Evolutionary conservation across 345 rosid genomes (phyloP), one percentile per base, ranked within the genome.

Genomic region (Acer campestre): DNA sequence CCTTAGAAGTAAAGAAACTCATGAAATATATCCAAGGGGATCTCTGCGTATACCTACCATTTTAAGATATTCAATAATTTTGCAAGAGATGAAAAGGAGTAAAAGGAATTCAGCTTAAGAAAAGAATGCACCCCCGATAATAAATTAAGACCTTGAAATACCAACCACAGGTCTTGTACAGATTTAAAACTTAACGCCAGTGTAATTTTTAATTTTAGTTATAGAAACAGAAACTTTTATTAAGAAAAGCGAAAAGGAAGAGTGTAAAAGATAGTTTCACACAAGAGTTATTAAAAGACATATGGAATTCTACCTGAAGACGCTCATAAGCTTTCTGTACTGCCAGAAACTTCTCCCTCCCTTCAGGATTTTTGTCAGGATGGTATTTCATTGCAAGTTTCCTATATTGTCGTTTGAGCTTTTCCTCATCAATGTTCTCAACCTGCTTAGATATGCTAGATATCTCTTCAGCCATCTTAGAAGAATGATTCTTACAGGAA

Each of bases 331-430:
- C 99, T 87, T 90, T 96, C 84, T 96, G 99, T 69, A 96, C 99
- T 71, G 98, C 94, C 81, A 96, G 89, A 85, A 96, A 96, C 81
- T 90, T 96, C 80, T 96, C 99, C 86, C 99, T 91, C 73, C 99
- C 99, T 85, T 92, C 94, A 72, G 99, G 99, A 83, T 96, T 96
- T 81, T 96, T 96, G 85, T 96, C 99, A 82, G 99, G 99, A 87
- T 96, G 99, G 80, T 92, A 96, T 85, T 85, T 94, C 98, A 96
- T 96, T 12, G 99, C 99, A 84, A 96, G 98, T 85, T 96, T 96
- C 86, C 99, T 92, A 80, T 96, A 96, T 73, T 96, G 99, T n/a
- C 99, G 89, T 93, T 96, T 96, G 61, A 96, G 93, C 83, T 91
- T 96, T 84, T 96, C 99, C 88, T 96, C 99, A 88, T 96, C 99